Base-by-base conservation (phyloP, 164 flowering plant species). In the Saururus chinensis region DNA sequence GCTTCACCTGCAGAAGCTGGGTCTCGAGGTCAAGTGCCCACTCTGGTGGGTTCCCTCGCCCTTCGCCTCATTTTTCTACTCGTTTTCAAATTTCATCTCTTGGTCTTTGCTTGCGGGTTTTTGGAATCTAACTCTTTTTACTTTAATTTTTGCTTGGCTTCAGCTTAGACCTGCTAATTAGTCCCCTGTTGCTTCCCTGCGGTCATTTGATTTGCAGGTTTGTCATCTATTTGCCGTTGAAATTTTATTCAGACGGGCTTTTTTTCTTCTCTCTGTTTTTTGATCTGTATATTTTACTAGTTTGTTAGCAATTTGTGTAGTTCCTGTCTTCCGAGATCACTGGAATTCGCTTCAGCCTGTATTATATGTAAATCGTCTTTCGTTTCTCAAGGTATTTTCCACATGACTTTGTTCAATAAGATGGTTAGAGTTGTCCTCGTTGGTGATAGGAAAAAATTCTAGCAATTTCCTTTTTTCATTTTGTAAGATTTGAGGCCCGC, bases 121-220 rank as follows among this genome's bases (percentile, higher is more conserved):
- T 1, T 20, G 30, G 11, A 20, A 10, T 20, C 40, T 22, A 9
- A 10, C 17, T 22, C 20, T 13, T 26, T 37, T 35, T 62, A 37
- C 1, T 13, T 53, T 30, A 30, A n/a, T 53, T 25, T 19, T 19
- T 16, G 19, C 6, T 37, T 53, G 54, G 3, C 71, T 79, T 71
- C 82, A 87, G 95, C 69, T 73, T 84, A 56, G 58, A 74, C 53
- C 72, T 87, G 75, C 66, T 80, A 17, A 61, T 60, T 19, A 63
- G 71, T 10, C 95, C 95, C 4, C 41, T 74, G 35, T 57, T 87
- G 71, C 77, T 83, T 14, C 88, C 88, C 0, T 87, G 90, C 62
- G 68, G 78, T 67, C 90, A 85, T 65, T 66, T 83, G 4, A 79
- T 85, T 60, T 85, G 88, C 88, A 66, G 73, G 95, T 85, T 23